Evolutionary conservation across 139 green algal species (phyloP), one percentile per base, ranked within the genome.

Genomic region (Chlamydomonas sp.): DNA sequence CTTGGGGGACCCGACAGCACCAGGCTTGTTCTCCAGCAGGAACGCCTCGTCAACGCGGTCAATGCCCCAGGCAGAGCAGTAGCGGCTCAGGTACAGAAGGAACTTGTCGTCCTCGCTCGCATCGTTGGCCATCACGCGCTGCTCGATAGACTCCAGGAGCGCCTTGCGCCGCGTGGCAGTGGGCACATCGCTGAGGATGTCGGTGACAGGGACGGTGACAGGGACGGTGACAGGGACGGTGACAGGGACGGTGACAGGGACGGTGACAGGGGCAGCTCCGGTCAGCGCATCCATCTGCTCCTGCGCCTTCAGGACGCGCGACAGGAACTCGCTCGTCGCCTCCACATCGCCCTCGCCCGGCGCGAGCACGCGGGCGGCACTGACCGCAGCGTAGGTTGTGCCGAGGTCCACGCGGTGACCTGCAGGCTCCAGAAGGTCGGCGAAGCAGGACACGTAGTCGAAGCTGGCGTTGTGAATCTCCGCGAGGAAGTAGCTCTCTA

Each of bases 91-190:
- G 54, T 34, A 63, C 54, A 63, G 20, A 24, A 22, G n/a, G 16
- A 6, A 63, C 20, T 30, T 63, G 54, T 63, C 54, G 16, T 63
- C 43, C 54, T 63, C 54, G n/a, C 20, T 63, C 54, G 54, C 43
- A 16, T 34, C 54, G 54, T 63, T 63, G 54, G 6, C n/a, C 16
- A 34, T 34, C 20, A 28, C 54, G 20, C 54, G 22, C 22, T 34
- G 13, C 16, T 28, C 16, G 16, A 63, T 22, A 63, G 13, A 16
- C 20, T 63, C 54, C 54, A 63, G 20, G 16, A 34, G 6, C 22
- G n/a, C n/a, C 54, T 63, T 28, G 54, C 54, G 13, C 43, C 43
- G n/a, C n/a, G 20, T 54, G 43, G 43, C 13, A 54, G 43, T 54
- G 43, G 43, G 43, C 13, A 13, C 13, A 26, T 20, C 43, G 43